phyloP scores from a whole-genome alignment of 768 basidiomycete species.

The Lactarius evosmus region DNA sequence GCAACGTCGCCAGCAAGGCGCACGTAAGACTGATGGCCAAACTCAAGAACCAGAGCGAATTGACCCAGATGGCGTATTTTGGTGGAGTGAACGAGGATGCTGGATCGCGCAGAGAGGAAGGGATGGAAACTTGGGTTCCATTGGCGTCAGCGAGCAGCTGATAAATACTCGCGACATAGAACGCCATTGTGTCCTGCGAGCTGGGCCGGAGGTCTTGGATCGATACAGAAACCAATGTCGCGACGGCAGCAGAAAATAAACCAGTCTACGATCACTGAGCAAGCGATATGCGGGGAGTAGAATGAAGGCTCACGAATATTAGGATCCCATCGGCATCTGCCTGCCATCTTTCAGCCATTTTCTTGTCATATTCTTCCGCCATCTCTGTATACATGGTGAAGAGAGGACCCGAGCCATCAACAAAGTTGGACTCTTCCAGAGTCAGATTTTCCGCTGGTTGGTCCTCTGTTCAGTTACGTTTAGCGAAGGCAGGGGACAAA shows the following conservation, averaged over 20 bases:
- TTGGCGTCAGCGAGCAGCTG: background rate
- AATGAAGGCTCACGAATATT: background rate
- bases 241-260: background rate
- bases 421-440: background rate
- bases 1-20: background rate
- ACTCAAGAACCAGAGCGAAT: slow-evolving; percentile 6
- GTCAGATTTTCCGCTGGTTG: background rate
- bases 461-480: no score
- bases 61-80: slow-evolving; percentile 3
- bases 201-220: background rate
- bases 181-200: background rate
- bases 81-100: slow-evolving; percentile 1
- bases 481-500: no score
- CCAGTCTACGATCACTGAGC: background rate
- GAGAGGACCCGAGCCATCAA: background rate
- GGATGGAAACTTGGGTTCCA: background rate
- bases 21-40: slow-evolving; percentile 1
- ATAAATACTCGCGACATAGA: slow-evolving; percentile 1
- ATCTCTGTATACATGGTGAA: background rate
- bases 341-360: background rate
- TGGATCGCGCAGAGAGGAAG: background rate
- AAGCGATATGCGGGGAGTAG: background rate
- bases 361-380: background rate
- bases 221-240: background rate
- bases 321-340: background rate